Conservation (phyloP, 2,329 filamentous ascomycete species). For the Thielaviopsis euricoi region DNA sequence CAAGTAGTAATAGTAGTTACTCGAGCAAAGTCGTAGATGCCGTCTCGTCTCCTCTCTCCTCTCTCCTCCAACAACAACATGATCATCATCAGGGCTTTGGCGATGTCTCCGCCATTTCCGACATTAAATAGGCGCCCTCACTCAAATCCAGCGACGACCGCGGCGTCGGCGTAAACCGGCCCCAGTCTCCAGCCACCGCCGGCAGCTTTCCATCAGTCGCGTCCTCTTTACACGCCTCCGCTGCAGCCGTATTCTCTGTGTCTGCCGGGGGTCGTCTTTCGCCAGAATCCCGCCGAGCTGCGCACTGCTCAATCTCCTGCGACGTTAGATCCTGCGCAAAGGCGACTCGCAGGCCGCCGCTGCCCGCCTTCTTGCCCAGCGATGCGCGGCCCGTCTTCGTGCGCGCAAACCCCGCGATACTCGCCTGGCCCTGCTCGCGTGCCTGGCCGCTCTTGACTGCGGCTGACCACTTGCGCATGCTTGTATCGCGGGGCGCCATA, state of each 20-base stretch:
- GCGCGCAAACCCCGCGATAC: slow-evolving; percentile 31
- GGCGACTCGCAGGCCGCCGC: too few relatives aligned
- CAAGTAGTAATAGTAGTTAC: not conserved
- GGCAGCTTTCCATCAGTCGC: not conserved
- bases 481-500: not conserved
- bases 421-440: slow-evolving; percentile 29
- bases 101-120: not conserved
- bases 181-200: not conserved
- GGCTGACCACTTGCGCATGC: not conserved
- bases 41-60: too few relatives aligned
- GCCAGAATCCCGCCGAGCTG: not conserved
- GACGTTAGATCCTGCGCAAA: not conserved
- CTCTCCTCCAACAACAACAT: too few relatives aligned
- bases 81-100: not conserved
- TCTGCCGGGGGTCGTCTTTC: not conserved
- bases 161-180: not conserved
- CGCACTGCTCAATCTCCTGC: not conserved
- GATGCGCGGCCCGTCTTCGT: slow-evolving; percentile 17
- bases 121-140: not conserved
- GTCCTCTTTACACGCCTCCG: not conserved
- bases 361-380: not conserved
- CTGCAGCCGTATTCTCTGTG: not conserved
- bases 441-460: slow-evolving; percentile 21
- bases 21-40: not conserved
- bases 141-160: not conserved